These are phyloP conservation scores for Saksenaea vasiformis DNA, from an alignment of 371 early-diverging fungal genomes.

Conservation along the genomic window DNA sequence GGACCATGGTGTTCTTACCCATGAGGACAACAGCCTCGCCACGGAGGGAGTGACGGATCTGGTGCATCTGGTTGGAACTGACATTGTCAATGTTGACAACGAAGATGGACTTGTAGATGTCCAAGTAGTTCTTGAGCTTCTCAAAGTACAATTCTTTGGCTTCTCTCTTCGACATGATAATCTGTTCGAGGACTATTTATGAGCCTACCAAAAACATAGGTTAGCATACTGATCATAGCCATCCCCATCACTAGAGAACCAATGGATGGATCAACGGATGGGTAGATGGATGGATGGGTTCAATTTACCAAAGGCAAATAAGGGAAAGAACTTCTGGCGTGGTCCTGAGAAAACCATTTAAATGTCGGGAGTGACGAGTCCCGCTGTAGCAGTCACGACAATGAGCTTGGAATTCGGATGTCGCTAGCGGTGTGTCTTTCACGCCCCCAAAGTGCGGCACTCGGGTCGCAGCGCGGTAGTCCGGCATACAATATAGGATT, in stretches of 20 bases:
- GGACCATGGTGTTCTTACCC: constrained; percentile 99
- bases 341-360: no score
- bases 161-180: constrained; percentile 60
- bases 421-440: no score
- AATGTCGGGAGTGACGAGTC: no score
- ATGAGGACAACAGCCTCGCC: constrained; percentile 94
- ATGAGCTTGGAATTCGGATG: no score
- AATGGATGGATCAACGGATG: constrained; percentile 22
- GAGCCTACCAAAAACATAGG: constrained; percentile 19
- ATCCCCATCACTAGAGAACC: constrained; percentile 9
- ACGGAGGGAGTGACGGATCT: constrained; percentile 94
- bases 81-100: constrained; percentile 99
- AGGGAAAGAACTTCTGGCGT: no score
- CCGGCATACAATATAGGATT: no score
- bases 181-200: constrained; percentile 60
- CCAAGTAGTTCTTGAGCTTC: constrained; percentile 73
- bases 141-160: constrained; percentile 54
- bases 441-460: no score
- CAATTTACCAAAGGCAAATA: constrained; percentile 15
- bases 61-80: constrained; percentile 99
- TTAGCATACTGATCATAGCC: not conserved
- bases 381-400: no score
- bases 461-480: no score
- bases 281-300: constrained; percentile 21
- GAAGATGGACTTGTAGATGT: constrained; percentile 89